Evolutionary conservation across 257 asterid genomes (phyloP).

Genomic region (Solanum medicagineum): DNA sequence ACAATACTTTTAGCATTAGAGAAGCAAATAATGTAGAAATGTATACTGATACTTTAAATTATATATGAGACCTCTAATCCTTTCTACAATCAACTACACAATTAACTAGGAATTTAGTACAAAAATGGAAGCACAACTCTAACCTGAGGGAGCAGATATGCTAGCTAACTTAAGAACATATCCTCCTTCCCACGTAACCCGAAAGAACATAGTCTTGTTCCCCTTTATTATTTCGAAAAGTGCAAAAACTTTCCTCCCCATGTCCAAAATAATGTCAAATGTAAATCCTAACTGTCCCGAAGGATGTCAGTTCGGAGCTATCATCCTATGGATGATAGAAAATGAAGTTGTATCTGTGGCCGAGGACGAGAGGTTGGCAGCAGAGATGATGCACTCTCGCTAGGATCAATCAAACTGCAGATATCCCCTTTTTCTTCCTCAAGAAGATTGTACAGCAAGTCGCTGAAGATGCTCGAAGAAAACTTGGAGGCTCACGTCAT

Average conservation of each 20-base stretch:
- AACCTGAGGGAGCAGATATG: neutral
- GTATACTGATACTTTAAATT: neutral
- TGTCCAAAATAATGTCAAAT: conserved; percentile 2
- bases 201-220: neutral
- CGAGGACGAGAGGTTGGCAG: neutral
- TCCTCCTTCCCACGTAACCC: neutral
- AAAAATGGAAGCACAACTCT: neutral
- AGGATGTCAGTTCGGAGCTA: neutral
- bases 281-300: neutral
- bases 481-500: conserved; percentile 85
- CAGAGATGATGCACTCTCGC: neutral
- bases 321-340: neutral
- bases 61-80: neutral
- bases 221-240: neutral
- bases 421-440: neutral
- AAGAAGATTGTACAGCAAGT: conserved; percentile 89
- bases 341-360: neutral
- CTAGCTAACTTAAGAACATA: neutral
- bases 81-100: neutral
- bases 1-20: neutral
- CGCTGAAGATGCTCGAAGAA: conserved; percentile 91
- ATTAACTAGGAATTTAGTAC: neutral
- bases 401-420: neutral
- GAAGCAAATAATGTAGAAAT: neutral
- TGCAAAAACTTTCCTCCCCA: neutral